Conservation (phyloP, 208 protist species). For the Trypanosoma mega region DNA sequence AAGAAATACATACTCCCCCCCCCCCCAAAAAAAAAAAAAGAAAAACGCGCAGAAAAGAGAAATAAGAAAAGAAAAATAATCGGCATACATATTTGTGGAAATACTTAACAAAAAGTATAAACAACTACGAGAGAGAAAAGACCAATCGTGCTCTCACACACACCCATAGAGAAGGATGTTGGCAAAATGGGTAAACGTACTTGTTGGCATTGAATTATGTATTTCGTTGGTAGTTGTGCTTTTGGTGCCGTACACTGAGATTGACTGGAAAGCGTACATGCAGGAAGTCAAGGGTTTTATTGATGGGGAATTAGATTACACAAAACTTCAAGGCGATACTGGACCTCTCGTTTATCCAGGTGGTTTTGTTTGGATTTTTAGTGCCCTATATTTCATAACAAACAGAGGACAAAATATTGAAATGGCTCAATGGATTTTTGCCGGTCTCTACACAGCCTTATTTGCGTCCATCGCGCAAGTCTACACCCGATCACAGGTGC, state of each 20-base stretch:
- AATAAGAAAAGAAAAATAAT: conserved; percentile 1
- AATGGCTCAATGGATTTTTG: conserved; percentile 76
- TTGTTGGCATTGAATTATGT: conserved; percentile 17
- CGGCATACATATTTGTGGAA: neutral
- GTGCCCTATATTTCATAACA: conserved; percentile 76
- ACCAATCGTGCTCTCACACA: no score
- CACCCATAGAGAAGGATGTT: no score
- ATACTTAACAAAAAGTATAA: neutral
- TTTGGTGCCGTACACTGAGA: conserved; percentile 78
- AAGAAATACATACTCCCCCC: neutral
- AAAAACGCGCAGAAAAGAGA: neutral
- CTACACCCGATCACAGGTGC: conserved; percentile 36
- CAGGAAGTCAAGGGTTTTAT: conserved; percentile 76
- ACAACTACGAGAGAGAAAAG: no score
- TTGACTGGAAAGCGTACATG: conserved; percentile 93
- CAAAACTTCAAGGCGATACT: conserved; percentile 66
- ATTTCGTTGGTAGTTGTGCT: conserved; percentile 29
- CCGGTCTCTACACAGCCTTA: conserved; percentile 61
- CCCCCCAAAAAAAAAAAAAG: neutral
- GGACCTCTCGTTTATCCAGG: conserved; percentile 91
- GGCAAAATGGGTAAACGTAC: conserved; percentile 10
- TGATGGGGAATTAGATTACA: conserved; percentile 78
- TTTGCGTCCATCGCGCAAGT: conserved; percentile 46
- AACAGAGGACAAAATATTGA: conserved; percentile 56
- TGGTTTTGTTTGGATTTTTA: conserved; percentile 89